A percentile compares a stretch with the other conserved stretches of the same genome.
Evolutionary conservation across 768 basidiomycete genomes (phyloP).

Genomic region (Sistotremastrum suecicum): DNA sequence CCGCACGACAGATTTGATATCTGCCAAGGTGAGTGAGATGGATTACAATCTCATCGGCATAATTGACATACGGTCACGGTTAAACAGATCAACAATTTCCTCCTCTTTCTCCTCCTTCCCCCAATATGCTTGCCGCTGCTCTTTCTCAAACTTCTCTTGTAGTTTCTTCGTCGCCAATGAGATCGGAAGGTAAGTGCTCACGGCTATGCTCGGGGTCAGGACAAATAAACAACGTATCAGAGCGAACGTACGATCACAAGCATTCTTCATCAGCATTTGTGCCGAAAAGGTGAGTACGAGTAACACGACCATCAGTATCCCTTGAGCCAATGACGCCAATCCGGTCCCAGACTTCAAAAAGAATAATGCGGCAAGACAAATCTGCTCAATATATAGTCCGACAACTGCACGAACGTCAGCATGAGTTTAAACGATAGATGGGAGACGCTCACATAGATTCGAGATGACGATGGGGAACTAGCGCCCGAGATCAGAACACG

Average conservation of each 20-base stretch:
- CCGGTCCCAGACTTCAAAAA: slow-evolving; percentile 38
- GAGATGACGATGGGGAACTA: slow-evolving; percentile 27
- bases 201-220: slow-evolving; percentile 19
- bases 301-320: slow-evolving; percentile 44
- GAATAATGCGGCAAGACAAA: slow-evolving; percentile 51
- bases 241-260: slow-evolving; percentile 25
- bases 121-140: slow-evolving; percentile 1
- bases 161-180: slow-evolving; percentile 47
- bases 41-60: background rate
- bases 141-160: slow-evolving; percentile 22
- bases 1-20: slow-evolving; percentile 6
- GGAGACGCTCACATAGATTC: slow-evolving; percentile 28
- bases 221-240: background rate
- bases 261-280: slow-evolving; percentile 24
- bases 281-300: slow-evolving; percentile 34
- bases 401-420: slow-evolving; percentile 34
- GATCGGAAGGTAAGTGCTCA: slow-evolving; percentile 43
- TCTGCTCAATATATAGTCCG: slow-evolving; percentile 58
- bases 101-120: slow-evolving; percentile 17
- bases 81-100: slow-evolving; percentile 14
- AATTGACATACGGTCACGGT: slow-evolving; percentile 10
- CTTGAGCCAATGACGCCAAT: slow-evolving; percentile 24
- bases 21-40: background rate
- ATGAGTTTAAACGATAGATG: slow-evolving; percentile 11
- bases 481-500: slow-evolving; percentile 24